Evolutionary conservation across 106 monocot genomes (phyloP), one percentile per base, ranked within the genome.

Genomic region (Dioscorea zingiberensis): DNA sequence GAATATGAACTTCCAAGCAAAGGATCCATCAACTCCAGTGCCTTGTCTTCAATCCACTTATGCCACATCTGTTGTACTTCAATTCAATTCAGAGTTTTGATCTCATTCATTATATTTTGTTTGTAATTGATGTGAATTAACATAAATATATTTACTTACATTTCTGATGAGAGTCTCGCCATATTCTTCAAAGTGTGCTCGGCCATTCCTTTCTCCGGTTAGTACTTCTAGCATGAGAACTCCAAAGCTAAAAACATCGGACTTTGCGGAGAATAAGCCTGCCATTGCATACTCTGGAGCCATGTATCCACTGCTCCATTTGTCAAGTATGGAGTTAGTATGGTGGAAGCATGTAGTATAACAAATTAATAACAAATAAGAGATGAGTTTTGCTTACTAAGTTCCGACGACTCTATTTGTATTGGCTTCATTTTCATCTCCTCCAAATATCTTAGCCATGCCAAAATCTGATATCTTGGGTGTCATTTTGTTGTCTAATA

Each of bases 161-260:
- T 30, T 30, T 30, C 30, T 30, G 30, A 30, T 30, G 7, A 30
- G 30, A 30, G 30, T 30, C 30, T 3, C 4, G 30, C 30, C 30
- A 30, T 38, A 51, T 45, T 56, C 21, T 23, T 38, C 13, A 44
- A 64, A 56, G 12, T 63, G 72, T 16, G 44, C 44, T 9, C 27
- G 23, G 0, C 58, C 56, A 28, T 73, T 73, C 47, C 48, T 73
- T n/a, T 58, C 12, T 12, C 75, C 75, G 27, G 47, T 62, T 22
- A 75, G 15, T 17, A 75, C 69, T n/a, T 75, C 75, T 15, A 75
- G 53, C 2, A 69, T 1, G 18, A 75, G 15, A 44, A 75, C 68
- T 26, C 75, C 75, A 69, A 69, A 75, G 44, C 75, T 69, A 21
- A 25, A 75, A 5, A 75, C 75, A 38, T 75, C 70, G 8, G 64